These are phyloP conservation scores for Sequoia sempervirens DNA, from an alignment of 75 land plant genomes.

Conservation along the genomic window DNA sequence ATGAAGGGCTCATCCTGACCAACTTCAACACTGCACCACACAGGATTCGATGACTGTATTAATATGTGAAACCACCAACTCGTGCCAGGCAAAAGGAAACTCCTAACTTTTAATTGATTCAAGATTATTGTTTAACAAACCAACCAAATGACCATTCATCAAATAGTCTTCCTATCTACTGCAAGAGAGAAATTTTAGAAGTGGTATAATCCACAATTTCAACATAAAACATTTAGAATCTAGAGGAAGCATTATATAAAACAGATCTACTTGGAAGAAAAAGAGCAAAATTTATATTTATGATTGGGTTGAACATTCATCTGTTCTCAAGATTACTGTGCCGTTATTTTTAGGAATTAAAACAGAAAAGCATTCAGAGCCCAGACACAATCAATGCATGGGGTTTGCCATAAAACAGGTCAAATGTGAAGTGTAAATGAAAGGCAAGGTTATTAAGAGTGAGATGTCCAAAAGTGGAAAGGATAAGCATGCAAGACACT, in stretches of 20 bases:
- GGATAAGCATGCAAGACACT: background rate
- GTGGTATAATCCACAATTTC: background rate
- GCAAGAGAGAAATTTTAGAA: background rate
- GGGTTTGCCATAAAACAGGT: too few relatives aligned
- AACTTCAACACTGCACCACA: constrained; percentile 57
- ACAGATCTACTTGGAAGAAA: too few relatives aligned
- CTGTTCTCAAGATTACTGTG: too few relatives aligned
- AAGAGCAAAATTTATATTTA: too few relatives aligned
- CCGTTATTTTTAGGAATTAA: too few relatives aligned
- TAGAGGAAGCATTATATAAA: too few relatives aligned
- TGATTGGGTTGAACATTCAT: too few relatives aligned
- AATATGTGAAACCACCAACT: background rate
- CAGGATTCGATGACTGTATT: background rate
- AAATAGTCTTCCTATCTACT: background rate
- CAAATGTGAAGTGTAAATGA: too few relatives aligned
- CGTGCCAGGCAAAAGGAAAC: background rate
- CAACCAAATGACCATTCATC: background rate
- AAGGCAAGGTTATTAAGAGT: too few relatives aligned
- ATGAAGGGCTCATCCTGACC: constrained; percentile 54
- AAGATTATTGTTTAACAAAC: background rate
- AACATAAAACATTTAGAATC: background rate
- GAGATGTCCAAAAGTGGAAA: too few relatives aligned
- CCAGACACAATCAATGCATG: too few relatives aligned
- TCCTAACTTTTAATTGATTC: background rate
- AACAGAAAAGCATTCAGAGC: too few relatives aligned